Evolutionary conservation across 1,284 basidiomycete genomes (phyloP), one percentile per base, ranked within the genome.

Genomic region (Xerocomus minutiporus): DNA sequence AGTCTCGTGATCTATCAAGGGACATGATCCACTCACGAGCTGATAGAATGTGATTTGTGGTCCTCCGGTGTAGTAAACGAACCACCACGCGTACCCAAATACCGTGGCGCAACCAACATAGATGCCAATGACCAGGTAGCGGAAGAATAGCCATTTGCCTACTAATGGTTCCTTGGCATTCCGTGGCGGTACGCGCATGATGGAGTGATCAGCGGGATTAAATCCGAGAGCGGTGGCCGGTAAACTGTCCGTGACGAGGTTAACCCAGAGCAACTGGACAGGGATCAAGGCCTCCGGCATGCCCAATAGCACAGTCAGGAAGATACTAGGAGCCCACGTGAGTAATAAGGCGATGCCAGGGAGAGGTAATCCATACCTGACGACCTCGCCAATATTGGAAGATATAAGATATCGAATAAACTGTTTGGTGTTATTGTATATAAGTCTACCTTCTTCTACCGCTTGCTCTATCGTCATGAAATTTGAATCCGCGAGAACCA

Each of bases 211-310:
- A 2, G 95, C 84, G 5, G 94, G 95, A 73, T 99, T 98, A 78
- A 99, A 98, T 40, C 96, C 95, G 34, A 99, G 85, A 0, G 97
- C 96, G n/a, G 95, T 97, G 3, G 96, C 96, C 2, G 96, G 96
- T 29, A 98, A 76, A 72, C 93, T 96, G 74, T 96, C 94, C 46
- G 93, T 97, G 57, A 96, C 91, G 54, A 96, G 77, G 72, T 97
- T 97, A 69, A 97, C 93, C 93, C 95, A 98, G 45, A 99, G 84
- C 42, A 99, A 78, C 78, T 99, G 97, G 12, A 98, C 95, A 26
- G 95, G 95, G 62, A 98, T 97, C 56, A 99, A 76, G 50, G 96
- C 96, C 71, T 99, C 97, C 17, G 97, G 96, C 94, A 99, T 97
- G 62, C 96, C 96, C 53, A 98, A 78, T 44, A 98, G 78, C 25